Conservation (phyloP, 768 basidiomycete genomes). For the Suillus plorans region DNA sequence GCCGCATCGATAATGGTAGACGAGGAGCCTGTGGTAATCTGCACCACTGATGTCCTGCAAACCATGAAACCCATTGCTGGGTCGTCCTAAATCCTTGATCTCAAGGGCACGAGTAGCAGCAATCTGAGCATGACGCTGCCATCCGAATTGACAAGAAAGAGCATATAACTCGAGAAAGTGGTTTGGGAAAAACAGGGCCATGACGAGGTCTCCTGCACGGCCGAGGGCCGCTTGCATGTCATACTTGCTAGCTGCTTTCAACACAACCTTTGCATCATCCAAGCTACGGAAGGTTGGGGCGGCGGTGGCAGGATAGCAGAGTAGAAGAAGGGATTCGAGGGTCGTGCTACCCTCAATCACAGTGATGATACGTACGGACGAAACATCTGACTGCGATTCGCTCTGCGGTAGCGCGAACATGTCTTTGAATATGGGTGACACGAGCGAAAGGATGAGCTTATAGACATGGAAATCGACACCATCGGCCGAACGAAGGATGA, state of each 20-base stretch:
- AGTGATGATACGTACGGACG: conserved; percentile 4
- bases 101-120: background rate
- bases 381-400: conserved; percentile 11
- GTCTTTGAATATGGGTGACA: conserved; percentile 49
- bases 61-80: background rate
- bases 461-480: conserved; percentile 12
- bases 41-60: background rate
- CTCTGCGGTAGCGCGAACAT: conserved; percentile 44
- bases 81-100: background rate
- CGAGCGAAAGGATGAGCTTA: conserved; percentile 40
- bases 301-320: conserved; percentile 36
- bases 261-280: background rate
- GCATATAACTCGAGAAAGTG: background rate
- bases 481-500: conserved; percentile 14
- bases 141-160: background rate
- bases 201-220: background rate
- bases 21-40: background rate
- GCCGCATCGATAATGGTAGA: background rate
- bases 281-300: background rate
- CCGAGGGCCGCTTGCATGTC: background rate
- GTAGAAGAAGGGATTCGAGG: conserved; percentile 32
- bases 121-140: background rate
- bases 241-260: background rate
- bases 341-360: conserved; percentile 19
- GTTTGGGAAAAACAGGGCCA: background rate